Percentiles rank a stretch among this genome's conserved stretches.
Conservation (phyloP, 805 yeast genomes). For the Saccharomycopsis javanensis region DNA sequence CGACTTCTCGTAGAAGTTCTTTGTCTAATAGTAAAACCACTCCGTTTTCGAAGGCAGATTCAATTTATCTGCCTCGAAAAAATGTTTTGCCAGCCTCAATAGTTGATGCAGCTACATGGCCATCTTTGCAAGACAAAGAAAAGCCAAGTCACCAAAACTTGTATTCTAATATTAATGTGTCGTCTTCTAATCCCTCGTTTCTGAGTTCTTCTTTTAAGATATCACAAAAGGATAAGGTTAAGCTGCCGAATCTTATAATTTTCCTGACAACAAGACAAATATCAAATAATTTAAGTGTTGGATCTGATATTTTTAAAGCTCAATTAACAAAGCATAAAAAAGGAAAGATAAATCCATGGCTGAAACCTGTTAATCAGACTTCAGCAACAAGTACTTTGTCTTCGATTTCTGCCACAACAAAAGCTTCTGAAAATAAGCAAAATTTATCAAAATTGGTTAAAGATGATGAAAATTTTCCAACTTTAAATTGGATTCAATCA, state of each 20-base stretch:
- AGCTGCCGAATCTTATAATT: neutral
- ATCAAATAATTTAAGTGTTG: neutral
- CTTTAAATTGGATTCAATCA: neutral
- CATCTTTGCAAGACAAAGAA: neutral
- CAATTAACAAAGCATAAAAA: neutral
- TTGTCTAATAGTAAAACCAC: neutral
- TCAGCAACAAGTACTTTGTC: neutral
- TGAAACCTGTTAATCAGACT: neutral
- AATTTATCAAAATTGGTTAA: neutral
- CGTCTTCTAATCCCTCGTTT: neutral
- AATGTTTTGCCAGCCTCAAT: neutral
- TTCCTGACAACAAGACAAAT: neutral
- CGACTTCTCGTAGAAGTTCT: neutral
- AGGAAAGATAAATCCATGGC: neutral
- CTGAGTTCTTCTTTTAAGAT: neutral
- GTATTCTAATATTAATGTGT: neutral
- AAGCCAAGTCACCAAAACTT: neutral
- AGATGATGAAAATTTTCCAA: slow-evolving; percentile 12
- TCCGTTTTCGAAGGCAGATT: neutral
- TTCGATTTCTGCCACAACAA: neutral
- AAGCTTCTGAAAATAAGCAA: neutral
- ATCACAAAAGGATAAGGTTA: neutral
- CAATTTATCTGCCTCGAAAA: neutral
- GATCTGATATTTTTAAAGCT: neutral
- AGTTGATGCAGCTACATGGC: neutral